These are phyloP conservation scores for Boletus rubescentipes DNA, from an alignment of 768 basidiomycete genomes.

Conservation along the genomic window DNA sequence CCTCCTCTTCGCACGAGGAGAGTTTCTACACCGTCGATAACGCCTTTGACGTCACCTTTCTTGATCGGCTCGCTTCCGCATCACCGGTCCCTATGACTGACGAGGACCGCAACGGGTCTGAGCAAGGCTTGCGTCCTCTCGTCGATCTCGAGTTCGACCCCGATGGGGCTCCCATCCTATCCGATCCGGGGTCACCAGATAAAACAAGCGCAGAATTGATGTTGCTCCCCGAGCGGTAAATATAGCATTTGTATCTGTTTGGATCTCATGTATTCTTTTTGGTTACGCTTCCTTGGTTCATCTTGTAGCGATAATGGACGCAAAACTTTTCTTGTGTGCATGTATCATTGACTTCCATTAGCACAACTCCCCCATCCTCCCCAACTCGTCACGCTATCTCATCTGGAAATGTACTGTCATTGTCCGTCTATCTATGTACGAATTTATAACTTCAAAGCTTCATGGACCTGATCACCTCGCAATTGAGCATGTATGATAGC, in stretches of 20 bases:
- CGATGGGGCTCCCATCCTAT: slow-evolving; percentile 40
- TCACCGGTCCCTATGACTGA: slow-evolving; percentile 40
- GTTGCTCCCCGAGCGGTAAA: slow-evolving; percentile 47
- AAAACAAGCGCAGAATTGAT: slow-evolving; percentile 41
- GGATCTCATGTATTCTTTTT: not conserved
- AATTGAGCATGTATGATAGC: not conserved
- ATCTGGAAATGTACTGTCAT: slow-evolving; percentile 16
- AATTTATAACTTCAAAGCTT: not conserved
- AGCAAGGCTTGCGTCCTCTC: slow-evolving; percentile 14
- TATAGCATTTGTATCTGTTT: not conserved
- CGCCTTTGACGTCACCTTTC: slow-evolving; percentile 38
- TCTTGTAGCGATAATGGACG: slow-evolving; percentile 24
- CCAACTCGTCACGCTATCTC: slow-evolving; percentile 8
- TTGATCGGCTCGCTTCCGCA: slow-evolving; percentile 39
- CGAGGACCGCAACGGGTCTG: slow-evolving; percentile 22
- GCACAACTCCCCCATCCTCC: slow-evolving; percentile 1
- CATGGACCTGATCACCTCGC: not conserved
- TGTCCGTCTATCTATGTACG: slow-evolving; percentile 4
- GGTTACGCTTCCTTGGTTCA: slow-evolving; percentile 2
- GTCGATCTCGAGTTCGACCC: slow-evolving; percentile 37
- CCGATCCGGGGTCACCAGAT: slow-evolving; percentile 43
- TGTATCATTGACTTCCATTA: slow-evolving; percentile 17
- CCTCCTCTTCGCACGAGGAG: slow-evolving; percentile 18
- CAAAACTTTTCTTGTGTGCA: slow-evolving; percentile 12
- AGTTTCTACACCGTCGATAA: slow-evolving; percentile 20